Evolutionary conservation across 495 filamentous ascomycete species (phyloP).

Genomic region (Xylaria bambusicola): DNA sequence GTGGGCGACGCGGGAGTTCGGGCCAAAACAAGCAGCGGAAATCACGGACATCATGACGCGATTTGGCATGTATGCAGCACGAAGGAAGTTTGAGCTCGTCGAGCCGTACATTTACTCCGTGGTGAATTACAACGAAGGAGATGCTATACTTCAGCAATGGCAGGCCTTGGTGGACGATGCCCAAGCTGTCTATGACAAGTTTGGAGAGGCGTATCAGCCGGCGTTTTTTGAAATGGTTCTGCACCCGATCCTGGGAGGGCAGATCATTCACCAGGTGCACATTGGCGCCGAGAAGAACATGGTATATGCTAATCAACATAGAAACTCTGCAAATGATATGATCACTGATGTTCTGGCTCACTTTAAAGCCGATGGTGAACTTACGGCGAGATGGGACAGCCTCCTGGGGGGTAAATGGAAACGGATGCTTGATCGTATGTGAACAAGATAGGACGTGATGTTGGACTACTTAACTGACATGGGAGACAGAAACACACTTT

Average conservation of each 20-base stretch:
- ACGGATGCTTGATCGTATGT: constrained; percentile 66
- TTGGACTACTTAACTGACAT: constrained; percentile 10
- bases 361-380: constrained; percentile 62
- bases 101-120: constrained; percentile 64
- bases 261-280: constrained; percentile 62
- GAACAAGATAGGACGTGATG: not conserved
- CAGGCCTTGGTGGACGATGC: constrained; percentile 53
- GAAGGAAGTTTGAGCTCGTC: constrained; percentile 70
- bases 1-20: constrained; percentile 66
- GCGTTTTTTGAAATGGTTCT: constrained; percentile 72
- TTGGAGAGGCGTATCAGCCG: constrained; percentile 49
- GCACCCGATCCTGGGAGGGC: constrained; percentile 65
- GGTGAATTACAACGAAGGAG: constrained; percentile 73
- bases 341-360: constrained; percentile 59
- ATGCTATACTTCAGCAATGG: constrained; percentile 66
- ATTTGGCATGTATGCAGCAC: constrained; percentile 62
- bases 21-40: constrained; percentile 45
- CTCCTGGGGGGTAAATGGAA: constrained; percentile 72
- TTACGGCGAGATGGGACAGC: constrained; percentile 63
- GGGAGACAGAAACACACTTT: constrained; percentile 50
- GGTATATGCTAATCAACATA: constrained; percentile 63
- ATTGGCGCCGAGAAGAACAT: constrained; percentile 62
- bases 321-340: constrained; percentile 65
- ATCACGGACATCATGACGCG: constrained; percentile 59
- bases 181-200: constrained; percentile 55